phyloP scores from a whole-genome alignment of 352 stramenopile species.

The Thraustochytrium striatum region DNA sequence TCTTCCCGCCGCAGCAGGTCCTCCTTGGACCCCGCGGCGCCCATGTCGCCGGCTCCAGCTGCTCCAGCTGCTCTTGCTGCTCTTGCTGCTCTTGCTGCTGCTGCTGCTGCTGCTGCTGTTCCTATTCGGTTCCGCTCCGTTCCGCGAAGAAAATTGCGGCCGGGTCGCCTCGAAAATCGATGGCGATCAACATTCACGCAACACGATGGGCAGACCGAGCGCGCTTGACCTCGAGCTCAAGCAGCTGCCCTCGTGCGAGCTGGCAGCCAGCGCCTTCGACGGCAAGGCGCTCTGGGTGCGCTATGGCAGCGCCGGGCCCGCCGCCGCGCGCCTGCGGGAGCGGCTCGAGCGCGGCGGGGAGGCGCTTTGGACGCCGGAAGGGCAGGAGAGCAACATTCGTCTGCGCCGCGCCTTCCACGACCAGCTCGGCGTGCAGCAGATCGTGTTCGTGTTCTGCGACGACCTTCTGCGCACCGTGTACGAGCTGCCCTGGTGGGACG shows the following conservation, averaged over 20 bases:
- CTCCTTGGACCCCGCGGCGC: slow-evolving; percentile 33
- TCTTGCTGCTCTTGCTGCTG: no score
- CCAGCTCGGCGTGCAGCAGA: slow-evolving; percentile 94
- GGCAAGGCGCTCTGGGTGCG: not conserved
- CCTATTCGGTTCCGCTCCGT: no score
- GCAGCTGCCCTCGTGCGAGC: not conserved
- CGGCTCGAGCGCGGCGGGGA: not conserved
- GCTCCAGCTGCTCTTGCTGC: no score
- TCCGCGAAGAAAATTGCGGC: no score
- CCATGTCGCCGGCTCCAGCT: slow-evolving; percentile 9
- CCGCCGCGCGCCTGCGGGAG: not conserved
- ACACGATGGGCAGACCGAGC: no score
- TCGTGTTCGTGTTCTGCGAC: slow-evolving; percentile 96
- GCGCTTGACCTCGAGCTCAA: slow-evolving; percentile 19
- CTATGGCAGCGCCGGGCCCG: slow-evolving; percentile 1
- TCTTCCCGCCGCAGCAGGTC: slow-evolving; percentile 43
- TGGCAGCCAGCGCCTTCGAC: not conserved
- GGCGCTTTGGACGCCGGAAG: slow-evolving; percentile 29
- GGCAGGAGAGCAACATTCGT: slow-evolving; percentile 70
- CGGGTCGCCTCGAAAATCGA: no score
- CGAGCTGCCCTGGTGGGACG: slow-evolving; percentile 87
- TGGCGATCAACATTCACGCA: no score
- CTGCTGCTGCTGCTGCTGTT: no score
- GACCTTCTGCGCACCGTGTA: slow-evolving; percentile 93
- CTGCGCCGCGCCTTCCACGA: slow-evolving; percentile 91